Base-by-base conservation (phyloP, 1,284 basidiomycete genomes). In the Ceratobasidium sp. region DNA sequence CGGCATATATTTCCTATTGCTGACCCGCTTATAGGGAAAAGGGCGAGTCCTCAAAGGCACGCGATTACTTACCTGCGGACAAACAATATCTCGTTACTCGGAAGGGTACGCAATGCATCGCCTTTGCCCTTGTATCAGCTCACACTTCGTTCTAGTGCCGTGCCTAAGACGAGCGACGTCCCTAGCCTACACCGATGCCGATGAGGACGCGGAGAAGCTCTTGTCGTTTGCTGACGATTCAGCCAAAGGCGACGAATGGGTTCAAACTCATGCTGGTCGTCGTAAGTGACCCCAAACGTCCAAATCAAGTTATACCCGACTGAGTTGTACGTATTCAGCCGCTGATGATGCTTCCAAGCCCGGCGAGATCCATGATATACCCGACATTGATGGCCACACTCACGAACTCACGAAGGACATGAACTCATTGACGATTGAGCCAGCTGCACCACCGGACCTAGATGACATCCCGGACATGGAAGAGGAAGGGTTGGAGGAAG, bases 11-110 rank as follows among this genome's bases (percentile, higher is more conserved):
- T 21, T 80, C 33, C 51, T 59, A 61, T 73, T 33, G 23, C 18
- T 49, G 25, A 28, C 42, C 12, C 11, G 36, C 36, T 36, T 33
- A 38, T 77, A 96, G 94, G 94, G 92, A 96, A 83, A 91, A 89
- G 77, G 95, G 94, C 72, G 94, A 97, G 77, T 79, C 90, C 60
- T 87, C 88, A 48, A 94, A 93, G 82, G 84, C 86, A 33, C 86
- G 95, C 75, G 96, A 98, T 77, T 99, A 94, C 81, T 86, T 99
- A 21, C 97, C 96, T 0, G 79, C 85, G 3, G 94, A 96, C 82
- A 99, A 97, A 83, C 96, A 99, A 80, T 99, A 96, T 81, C 88
- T 99, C 71, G 88, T 98, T 78, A 95, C 92, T 56, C 88, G 91
- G 44, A 95, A 95, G 75, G 85, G 85, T 85, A 56, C 63, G 83